phyloP scores from a whole-genome alignment of 345 rosid genomes.

The Salix koriyanagi region DNA sequence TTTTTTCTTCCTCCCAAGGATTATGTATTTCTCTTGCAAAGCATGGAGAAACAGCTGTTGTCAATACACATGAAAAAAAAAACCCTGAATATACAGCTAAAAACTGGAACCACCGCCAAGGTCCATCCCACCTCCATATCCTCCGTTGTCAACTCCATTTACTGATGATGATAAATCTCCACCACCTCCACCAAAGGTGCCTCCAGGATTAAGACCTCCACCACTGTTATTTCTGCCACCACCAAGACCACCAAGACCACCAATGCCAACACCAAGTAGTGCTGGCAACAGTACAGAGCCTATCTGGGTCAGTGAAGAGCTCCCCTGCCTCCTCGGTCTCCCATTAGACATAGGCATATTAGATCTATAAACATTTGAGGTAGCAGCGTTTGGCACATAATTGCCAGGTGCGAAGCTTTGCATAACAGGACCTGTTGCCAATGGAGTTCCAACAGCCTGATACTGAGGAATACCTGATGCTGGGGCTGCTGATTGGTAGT shows the following conservation, averaged over 20 bases:
- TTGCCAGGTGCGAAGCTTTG: background rate
- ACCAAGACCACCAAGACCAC: background rate
- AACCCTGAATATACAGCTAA: background rate
- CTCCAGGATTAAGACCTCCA: background rate
- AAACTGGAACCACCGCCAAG: background rate
- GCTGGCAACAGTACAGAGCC: background rate
- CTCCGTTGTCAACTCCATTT: slow-evolving; percentile 1
- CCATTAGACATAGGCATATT: background rate
- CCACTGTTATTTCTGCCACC: background rate
- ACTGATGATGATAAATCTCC: background rate
- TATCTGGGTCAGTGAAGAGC: background rate
- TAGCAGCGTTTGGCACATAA: background rate
- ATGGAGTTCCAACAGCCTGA: background rate
- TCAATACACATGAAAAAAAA: background rate
- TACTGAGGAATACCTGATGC: background rate
- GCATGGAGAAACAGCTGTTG: too few relatives aligned
- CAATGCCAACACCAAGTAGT: background rate
- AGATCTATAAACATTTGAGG: background rate
- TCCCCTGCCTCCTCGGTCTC: background rate
- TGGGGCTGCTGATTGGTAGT: background rate
- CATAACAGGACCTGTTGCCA: background rate
- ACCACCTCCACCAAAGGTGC: too few relatives aligned
- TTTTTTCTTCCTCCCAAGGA: too few relatives aligned
- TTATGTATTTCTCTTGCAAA: too few relatives aligned
- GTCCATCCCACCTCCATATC: background rate